Percentiles rank a stretch among this genome's conserved stretches.
These are phyloP conservation scores for Lentinula detonsa DNA, from an alignment of 768 basidiomycete species.

Conservation along the genomic window DNA sequence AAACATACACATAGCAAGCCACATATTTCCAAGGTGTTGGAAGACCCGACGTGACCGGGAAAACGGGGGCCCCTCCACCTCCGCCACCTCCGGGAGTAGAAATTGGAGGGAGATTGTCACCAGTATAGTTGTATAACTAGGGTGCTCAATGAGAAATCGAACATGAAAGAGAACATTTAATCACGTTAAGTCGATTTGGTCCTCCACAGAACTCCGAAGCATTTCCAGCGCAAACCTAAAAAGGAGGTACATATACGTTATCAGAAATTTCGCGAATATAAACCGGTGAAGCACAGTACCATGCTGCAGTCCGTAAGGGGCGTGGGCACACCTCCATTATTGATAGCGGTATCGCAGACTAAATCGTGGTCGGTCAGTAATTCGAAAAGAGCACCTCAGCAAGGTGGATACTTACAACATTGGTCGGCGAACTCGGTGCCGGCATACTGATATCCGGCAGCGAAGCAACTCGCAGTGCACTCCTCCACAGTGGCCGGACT, in stretches of 20 bases:
- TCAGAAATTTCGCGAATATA: not conserved
- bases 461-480: conserved; percentile 59
- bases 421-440: conserved; percentile 39
- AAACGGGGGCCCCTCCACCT: conserved; percentile 27
- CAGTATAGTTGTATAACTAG: conserved; percentile 61
- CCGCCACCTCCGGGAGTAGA: conserved; percentile 18
- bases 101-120: conserved; percentile 37
- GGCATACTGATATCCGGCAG: conserved; percentile 34
- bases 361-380: not conserved
- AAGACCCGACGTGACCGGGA: conserved; percentile 46
- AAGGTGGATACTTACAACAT: conserved; percentile 42
- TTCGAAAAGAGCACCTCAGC: not conserved
- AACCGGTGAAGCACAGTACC: conserved; percentile 15
- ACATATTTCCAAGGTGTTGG: conserved; percentile 53
- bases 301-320: conserved; percentile 56
- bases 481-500: conserved; percentile 45
- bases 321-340: conserved; percentile 40
- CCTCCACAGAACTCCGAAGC: conserved; percentile 68
- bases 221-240: conserved; percentile 45
- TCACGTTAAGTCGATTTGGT: conserved; percentile 48
- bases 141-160: too few relatives aligned
- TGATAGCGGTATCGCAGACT: conserved; percentile 48
- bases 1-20: conserved; percentile 59
- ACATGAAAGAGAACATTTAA: not conserved
- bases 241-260: conserved; percentile 5